phyloP scores from a whole-genome alignment of 192 early-diverging fungal genomes.

The Gaertneriomyces semiglobifer region DNA sequence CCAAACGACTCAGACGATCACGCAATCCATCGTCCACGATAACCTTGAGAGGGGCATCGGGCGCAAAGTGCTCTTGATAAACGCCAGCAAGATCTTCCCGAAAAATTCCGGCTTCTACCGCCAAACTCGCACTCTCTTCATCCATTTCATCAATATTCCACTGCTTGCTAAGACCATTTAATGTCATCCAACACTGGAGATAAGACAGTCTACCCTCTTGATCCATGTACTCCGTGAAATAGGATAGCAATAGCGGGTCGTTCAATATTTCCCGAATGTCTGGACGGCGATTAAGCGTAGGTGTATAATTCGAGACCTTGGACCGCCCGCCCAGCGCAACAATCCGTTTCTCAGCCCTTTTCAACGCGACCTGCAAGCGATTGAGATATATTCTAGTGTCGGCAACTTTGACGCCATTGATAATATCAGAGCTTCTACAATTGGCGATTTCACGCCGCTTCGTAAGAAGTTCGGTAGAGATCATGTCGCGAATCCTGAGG shows the following conservation, averaged over 20 bases:
- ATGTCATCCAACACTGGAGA: constrained; percentile 75
- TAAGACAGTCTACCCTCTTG: constrained; percentile 56
- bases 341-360: constrained; percentile 71
- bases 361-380: constrained; percentile 67
- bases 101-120: constrained; percentile 15
- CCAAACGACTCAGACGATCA: background rate
- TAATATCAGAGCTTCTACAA: constrained; percentile 66
- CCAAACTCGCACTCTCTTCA: constrained; percentile 11
- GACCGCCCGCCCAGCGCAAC: constrained; percentile 47
- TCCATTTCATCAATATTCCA: background rate
- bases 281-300: background rate
- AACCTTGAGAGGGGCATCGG: constrained; percentile 28
- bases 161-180: constrained; percentile 25
- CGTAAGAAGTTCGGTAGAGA: constrained; percentile 71
- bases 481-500: constrained; percentile 61
- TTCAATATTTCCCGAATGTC: constrained; percentile 57
- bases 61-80: constrained; percentile 49
- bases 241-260: constrained; percentile 62
- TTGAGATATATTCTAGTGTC: constrained; percentile 74
- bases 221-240: constrained; percentile 82
- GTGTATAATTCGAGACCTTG: constrained; percentile 33
- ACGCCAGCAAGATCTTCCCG: constrained; percentile 37
- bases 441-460: constrained; percentile 58
- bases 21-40: constrained; percentile 1
- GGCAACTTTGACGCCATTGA: constrained; percentile 74